phyloP scores from a whole-genome alignment of 2,329 filamentous ascomycete genomes.

The Ophiostoma tasmaniense region DNA sequence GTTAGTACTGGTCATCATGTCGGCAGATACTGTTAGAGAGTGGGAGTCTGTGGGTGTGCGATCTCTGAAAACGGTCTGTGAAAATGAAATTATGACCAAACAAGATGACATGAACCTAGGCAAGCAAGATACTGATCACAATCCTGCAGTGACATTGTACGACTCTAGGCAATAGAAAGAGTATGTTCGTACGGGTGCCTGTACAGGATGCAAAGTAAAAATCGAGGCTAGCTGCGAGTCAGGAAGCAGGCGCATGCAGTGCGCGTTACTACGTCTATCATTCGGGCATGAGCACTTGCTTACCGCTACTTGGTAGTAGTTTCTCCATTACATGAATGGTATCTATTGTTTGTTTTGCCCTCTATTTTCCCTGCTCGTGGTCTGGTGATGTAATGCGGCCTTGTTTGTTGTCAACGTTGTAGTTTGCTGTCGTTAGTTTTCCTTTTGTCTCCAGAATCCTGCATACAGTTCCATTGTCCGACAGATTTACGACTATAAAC shows the following conservation, averaged over 20 bases:
- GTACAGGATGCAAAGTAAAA: not conserved
- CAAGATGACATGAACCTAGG: not conserved
- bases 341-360: not conserved
- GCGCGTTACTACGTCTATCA: not conserved
- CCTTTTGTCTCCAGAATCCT: slow-evolving; percentile 1
- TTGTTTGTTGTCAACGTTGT: not conserved
- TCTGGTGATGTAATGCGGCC: slow-evolving; percentile 1
- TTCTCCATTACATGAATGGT: not conserved
- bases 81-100: not conserved
- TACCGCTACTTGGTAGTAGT: not conserved
- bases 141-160: not conserved
- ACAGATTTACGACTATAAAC: not conserved
- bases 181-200: not conserved
- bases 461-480: not conserved
- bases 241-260: not conserved
- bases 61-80: not conserved
- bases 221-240: not conserved
- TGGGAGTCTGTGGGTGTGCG: not conserved
- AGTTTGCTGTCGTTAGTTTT: not conserved
- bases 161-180: not conserved
- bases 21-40: not conserved
- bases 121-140: not conserved
- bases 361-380: not conserved
- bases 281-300: not conserved
- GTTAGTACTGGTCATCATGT: not conserved